A percentile compares a stretch with the other conserved stretches of the same genome.
Evolutionary conservation across 2,329 filamentous ascomycete genomes (phyloP).

Genomic region (Fonsecaea nubica): DNA sequence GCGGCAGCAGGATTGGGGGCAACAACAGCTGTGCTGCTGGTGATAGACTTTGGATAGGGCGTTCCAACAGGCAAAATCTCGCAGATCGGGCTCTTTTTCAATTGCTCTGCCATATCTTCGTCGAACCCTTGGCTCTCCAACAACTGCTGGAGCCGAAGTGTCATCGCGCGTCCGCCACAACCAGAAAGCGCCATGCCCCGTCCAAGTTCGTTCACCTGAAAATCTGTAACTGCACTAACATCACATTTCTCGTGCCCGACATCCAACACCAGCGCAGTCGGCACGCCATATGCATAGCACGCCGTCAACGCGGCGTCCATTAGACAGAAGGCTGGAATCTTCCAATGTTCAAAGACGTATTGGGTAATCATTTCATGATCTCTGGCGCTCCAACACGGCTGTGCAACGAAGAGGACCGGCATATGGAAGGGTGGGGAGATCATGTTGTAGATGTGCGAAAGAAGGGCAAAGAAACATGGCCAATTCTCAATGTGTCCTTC

Average conservation of each 20-base stretch:
- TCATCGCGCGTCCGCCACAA: constrained; percentile 89
- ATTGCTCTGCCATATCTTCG: constrained; percentile 68
- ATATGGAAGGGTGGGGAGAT: constrained; percentile 93
- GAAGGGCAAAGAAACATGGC: constrained; percentile 89
- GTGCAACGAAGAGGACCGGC: constrained; percentile 85
- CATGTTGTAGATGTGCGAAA: constrained; percentile 88
- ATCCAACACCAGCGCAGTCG: constrained; percentile 84
- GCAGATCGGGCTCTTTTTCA: constrained; percentile 68
- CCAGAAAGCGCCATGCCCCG: constrained; percentile 66
- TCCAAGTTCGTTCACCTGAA: constrained; percentile 72
- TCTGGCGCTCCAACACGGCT: constrained; percentile 86
- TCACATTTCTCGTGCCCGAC: constrained; percentile 93
- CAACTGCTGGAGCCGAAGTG: constrained; percentile 71
- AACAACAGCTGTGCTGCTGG: constrained; percentile 47
- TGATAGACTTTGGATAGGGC: constrained; percentile 56
- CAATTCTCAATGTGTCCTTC: constrained; percentile 87
- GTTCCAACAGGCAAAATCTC: constrained; percentile 64
- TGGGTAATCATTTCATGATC: constrained; percentile 88
- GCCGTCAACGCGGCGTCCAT: constrained; percentile 88
- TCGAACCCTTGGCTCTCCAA: constrained; percentile 65
- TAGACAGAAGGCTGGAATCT: constrained; percentile 87
- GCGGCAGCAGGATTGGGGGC: constrained; percentile 61
- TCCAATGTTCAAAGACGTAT: constrained; percentile 97
- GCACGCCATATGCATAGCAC: constrained; percentile 78
- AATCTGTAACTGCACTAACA: constrained; percentile 87